phyloP scores from a whole-genome alignment of 2,329 filamentous ascomycete genomes.

The Aspergillus caelatus region DNA sequence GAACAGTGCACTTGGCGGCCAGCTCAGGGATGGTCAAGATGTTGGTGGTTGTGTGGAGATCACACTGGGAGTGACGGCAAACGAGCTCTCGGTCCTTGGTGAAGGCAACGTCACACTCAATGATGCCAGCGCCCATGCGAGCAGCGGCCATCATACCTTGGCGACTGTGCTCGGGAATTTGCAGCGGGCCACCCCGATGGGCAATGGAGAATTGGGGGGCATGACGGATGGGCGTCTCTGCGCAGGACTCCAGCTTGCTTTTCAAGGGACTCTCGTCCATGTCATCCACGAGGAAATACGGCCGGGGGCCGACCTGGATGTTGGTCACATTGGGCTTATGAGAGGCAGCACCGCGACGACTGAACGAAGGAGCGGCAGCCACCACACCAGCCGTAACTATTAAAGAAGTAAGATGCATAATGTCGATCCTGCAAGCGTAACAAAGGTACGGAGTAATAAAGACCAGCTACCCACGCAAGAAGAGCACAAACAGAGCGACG shows the following conservation, averaged over 20 bases:
- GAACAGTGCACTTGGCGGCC: conserved; percentile 21
- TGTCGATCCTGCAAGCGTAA: not conserved
- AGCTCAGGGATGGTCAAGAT: conserved; percentile 23
- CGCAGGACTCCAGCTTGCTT: conserved; percentile 17
- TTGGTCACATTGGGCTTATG: conserved; percentile 14
- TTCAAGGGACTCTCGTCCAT: conserved; percentile 24
- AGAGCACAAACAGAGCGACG: not conserved
- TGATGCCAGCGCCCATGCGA: conserved; percentile 23
- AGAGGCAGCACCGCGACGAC: conserved; percentile 1
- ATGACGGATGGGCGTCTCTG: conserved; percentile 19
- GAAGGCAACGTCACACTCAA: conserved; percentile 25
- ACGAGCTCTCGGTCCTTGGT: conserved; percentile 22
- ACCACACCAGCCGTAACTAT: conserved; percentile 15
- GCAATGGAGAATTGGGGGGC: conserved; percentile 22
- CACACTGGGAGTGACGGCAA: conserved; percentile 25
- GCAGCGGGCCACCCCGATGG: conserved; percentile 21
- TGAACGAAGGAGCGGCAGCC: conserved; percentile 16
- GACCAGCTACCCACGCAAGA: not conserved
- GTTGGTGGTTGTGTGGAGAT: conserved; percentile 25
- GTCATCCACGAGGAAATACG: conserved; percentile 23
- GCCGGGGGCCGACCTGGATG: conserved; percentile 24
- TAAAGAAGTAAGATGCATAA: conserved; percentile 18
- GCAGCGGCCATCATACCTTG: conserved; percentile 22
- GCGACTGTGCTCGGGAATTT: conserved; percentile 23
- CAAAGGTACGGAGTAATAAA: not conserved